Percentiles rank a stretch among this genome's conserved stretches.
Conservation (phyloP, 768 basidiomycete species). For the Dendrothele bispora region DNA sequence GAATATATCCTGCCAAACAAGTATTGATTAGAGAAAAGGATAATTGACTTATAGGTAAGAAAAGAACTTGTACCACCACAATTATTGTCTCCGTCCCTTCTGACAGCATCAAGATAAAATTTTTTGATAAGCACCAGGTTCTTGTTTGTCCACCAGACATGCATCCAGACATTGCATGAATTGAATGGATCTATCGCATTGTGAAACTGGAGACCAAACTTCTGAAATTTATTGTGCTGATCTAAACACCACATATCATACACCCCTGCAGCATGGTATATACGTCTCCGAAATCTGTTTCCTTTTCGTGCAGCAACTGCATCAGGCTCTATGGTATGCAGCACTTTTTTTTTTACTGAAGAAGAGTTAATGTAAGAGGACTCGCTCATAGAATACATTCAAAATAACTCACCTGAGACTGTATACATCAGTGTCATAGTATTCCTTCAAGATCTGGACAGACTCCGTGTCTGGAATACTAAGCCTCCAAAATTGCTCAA, state of each 20-base stretch:
- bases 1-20: conserved; percentile 10
- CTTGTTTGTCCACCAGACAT: conserved; percentile 27
- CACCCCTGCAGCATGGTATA: conserved; percentile 24
- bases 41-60: too few relatives aligned
- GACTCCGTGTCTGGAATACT: not conserved
- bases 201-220: conserved; percentile 23
- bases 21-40: not conserved
- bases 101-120: conserved; percentile 20
- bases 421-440: conserved; percentile 3
- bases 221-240: conserved; percentile 29
- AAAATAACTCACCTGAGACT: not conserved
- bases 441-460: not conserved
- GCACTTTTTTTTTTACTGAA: too few relatives aligned
- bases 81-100: conserved; percentile 5
- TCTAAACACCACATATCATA: conserved; percentile 23
- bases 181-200: conserved; percentile 17
- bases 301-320: conserved; percentile 1
- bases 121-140: conserved; percentile 15
- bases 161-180: conserved; percentile 20
- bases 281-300: conserved; percentile 9
- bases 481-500: conserved; percentile 1
- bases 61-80: not conserved
- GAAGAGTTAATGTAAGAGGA: too few relatives aligned
- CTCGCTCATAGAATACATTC: not conserved
- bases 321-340: conserved; percentile 4